A percentile compares a stretch with the other conserved stretches of the same genome.
Conservation (phyloP, 2,329 filamentous ascomycete genomes). For the Dothiorella sarmentorum region DNA sequence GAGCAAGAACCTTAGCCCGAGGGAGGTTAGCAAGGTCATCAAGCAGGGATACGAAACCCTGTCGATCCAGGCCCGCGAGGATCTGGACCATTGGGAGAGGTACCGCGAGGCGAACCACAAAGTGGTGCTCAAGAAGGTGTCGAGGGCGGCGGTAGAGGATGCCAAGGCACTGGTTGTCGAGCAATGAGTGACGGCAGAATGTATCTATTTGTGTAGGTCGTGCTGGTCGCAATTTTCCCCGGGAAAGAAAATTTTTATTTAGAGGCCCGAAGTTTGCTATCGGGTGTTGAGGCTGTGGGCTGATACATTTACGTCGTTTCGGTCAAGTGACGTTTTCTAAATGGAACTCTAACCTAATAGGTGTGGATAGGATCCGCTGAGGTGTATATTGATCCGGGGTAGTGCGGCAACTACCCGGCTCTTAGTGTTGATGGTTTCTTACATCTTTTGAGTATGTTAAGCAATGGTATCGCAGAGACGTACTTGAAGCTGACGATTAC, state of each 20-base stretch:
- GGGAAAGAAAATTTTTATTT: constrained; percentile 1
- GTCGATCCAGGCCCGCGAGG: constrained; percentile 85
- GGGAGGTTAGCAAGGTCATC: constrained; percentile 85
- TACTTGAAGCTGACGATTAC: no score
- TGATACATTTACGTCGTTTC: not conserved
- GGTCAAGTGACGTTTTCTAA: no score
- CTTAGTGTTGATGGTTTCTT: no score
- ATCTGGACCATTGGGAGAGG: constrained; percentile 77
- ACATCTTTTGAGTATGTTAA: no score
- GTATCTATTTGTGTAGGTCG: not conserved
- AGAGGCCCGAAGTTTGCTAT: not conserved
- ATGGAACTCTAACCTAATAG: no score
- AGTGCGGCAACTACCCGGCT: no score
- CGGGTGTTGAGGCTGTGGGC: not conserved
- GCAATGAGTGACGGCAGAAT: constrained; percentile 12
- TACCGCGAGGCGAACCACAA: constrained; percentile 87
- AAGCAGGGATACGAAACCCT: constrained; percentile 95
- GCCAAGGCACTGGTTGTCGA: constrained; percentile 49
- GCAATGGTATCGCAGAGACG: no score
- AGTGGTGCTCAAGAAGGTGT: constrained; percentile 80
- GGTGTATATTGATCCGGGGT: no score
- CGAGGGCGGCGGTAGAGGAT: constrained; percentile 72
- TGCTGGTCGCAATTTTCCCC: not conserved
- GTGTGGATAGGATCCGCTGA: not conserved
- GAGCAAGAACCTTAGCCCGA: constrained; percentile 70